Conservation (phyloP, 2,329 filamentous ascomycete genomes). For the Pseudocercospora macadamiae region DNA sequence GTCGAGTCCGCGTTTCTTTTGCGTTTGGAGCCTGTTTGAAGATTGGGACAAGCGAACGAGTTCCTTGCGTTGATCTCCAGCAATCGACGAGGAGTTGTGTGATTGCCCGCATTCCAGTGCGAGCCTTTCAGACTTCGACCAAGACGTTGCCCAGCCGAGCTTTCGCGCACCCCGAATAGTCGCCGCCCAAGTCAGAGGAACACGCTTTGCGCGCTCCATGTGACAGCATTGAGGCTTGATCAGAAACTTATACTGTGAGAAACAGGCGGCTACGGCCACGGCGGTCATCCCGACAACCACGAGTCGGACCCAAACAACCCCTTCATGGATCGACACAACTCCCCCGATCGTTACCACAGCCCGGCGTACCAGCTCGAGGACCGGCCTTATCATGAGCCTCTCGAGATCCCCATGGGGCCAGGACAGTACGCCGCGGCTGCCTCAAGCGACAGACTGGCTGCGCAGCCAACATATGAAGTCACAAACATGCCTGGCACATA, state of each 20-base stretch:
- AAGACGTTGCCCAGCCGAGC: neutral
- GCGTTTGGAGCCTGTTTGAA: conserved; percentile 20
- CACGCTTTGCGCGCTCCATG: neutral
- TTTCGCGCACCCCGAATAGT: neutral
- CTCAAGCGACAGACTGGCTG: conserved; percentile 73
- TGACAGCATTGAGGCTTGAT: neutral
- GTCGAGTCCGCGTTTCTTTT: conserved; percentile 14
- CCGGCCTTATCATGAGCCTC: conserved; percentile 66
- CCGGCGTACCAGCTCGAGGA: conserved; percentile 82
- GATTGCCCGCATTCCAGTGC: conserved; percentile 24
- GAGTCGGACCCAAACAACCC: conserved; percentile 23
- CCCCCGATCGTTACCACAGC: conserved; percentile 69
- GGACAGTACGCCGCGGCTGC: conserved; percentile 43
- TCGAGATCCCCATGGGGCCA: conserved; percentile 71
- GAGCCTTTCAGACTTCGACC: conserved; percentile 11
- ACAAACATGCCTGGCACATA: conserved; percentile 67
- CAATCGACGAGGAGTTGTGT: neutral
- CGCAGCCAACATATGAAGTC: conserved; percentile 82
- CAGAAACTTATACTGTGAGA: neutral
- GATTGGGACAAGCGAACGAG: neutral
- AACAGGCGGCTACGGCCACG: conserved; percentile 29
- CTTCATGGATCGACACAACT: conserved; percentile 31
- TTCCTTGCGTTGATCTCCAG: neutral
- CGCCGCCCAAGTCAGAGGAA: neutral
- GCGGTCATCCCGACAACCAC: conserved; percentile 22